A percentile compares a stretch with the other conserved stretches of the same genome.
Conservation (phyloP, 768 basidiomycete species). For the Fomitopsis pulvina region DNA sequence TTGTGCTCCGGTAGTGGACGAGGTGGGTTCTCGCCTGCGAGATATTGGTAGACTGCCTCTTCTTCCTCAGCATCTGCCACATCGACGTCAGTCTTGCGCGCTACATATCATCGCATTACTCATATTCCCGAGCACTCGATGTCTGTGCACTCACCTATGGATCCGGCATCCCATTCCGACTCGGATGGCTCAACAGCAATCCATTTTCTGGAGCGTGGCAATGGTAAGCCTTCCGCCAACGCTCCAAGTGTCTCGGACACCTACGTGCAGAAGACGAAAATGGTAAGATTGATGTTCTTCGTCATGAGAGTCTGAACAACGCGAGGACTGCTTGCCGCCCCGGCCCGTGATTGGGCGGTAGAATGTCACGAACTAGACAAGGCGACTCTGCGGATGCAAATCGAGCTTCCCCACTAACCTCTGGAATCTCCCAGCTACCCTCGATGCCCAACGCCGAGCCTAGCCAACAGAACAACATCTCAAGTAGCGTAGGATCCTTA, state of each 20-base stretch:
- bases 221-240: neutral
- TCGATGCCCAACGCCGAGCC: constrained; percentile 14
- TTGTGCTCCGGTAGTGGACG: neutral
- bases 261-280: constrained; percentile 25
- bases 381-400: neutral
- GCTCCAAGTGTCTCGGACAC: constrained; percentile 32
- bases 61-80: neutral
- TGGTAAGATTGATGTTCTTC: constrained; percentile 13
- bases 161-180: neutral
- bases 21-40: neutral
- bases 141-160: neutral
- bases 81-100: too few species aligned
- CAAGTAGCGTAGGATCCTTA: constrained; percentile 16
- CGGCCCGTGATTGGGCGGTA: constrained; percentile 2
- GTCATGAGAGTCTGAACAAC: constrained; percentile 8
- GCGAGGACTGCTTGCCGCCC: constrained; percentile 7
- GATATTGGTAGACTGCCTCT: neutral
- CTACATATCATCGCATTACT: neutral
- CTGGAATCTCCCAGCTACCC: constrained; percentile 14
- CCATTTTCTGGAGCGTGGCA: neutral
- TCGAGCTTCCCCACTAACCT: constrained; percentile 17
- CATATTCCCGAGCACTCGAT: neutral
- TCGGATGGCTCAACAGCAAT: neutral
- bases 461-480: constrained; percentile 22
- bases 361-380: constrained; percentile 12